Evolutionary conservation across 2,329 filamentous ascomycete genomes (phyloP).

Genomic region (Westerdykella aurantiaca): DNA sequence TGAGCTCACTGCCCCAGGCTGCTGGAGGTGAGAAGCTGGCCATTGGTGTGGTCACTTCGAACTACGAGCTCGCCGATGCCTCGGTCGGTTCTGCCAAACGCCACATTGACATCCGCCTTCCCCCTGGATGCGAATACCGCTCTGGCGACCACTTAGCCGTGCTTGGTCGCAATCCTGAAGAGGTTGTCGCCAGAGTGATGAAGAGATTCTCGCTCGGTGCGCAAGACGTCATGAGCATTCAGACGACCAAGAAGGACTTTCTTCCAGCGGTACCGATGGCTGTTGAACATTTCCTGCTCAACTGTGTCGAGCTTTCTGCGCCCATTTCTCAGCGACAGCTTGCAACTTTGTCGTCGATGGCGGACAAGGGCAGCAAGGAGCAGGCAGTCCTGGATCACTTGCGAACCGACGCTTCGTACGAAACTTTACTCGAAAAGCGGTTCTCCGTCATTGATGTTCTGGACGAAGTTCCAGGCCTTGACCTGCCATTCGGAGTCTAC

Average conservation of each 20-base stretch:
- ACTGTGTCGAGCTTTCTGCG: slow-evolving; percentile 11
- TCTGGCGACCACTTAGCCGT: slow-evolving; percentile 70
- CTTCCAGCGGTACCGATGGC: slow-evolving; percentile 8
- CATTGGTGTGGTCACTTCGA: slow-evolving; percentile 7
- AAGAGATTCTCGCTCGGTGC: slow-evolving; percentile 10
- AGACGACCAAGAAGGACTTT: slow-evolving; percentile 7
- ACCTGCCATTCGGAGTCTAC: slow-evolving; percentile 53
- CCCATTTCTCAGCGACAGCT: slow-evolving; percentile 13
- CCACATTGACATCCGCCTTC: slow-evolving; percentile 25
- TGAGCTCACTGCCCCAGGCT: too few species aligned
- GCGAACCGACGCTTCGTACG: slow-evolving; percentile 26
- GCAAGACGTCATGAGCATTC: slow-evolving; percentile 12
- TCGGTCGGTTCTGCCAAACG: slow-evolving; percentile 14
- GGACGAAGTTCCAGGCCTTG: slow-evolving; percentile 8
- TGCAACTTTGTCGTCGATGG: slow-evolving; percentile 6
- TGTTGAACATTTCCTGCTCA: slow-evolving; percentile 9
- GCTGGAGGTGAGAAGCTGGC: slow-evolving; percentile 6
- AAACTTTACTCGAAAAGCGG: slow-evolving; percentile 7
- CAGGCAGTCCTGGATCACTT: not conserved
- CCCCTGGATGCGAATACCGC: slow-evolving; percentile 50
- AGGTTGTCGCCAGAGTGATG: slow-evolving; percentile 13
- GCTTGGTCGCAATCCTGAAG: slow-evolving; percentile 55
- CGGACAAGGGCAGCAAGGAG: slow-evolving; percentile 5
- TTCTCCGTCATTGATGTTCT: slow-evolving; percentile 15
- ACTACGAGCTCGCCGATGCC: slow-evolving; percentile 8